phyloP scores from a whole-genome alignment of 495 filamentous ascomycete genomes.

The Tuber umbilicatum region DNA sequence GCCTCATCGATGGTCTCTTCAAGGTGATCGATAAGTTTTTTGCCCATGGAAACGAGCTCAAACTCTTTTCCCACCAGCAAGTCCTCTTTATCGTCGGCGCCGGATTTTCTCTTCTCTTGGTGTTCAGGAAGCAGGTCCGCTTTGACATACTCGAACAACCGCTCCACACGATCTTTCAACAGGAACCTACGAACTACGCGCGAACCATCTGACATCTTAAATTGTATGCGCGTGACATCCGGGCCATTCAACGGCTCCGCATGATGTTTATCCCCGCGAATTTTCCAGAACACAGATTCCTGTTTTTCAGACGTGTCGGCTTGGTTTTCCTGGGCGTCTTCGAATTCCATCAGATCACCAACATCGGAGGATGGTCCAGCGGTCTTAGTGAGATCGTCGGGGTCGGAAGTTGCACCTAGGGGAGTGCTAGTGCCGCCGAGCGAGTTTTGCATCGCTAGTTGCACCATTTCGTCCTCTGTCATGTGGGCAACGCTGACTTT shows the following conservation, averaged over 20 bases:
- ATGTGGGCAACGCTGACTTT: slow-evolving; percentile 70
- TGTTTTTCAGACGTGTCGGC: slow-evolving; percentile 17
- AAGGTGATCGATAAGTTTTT: slow-evolving; percentile 69
- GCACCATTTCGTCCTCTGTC: slow-evolving; percentile 95
- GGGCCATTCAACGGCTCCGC: slow-evolving; percentile 63
- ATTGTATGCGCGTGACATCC: slow-evolving; percentile 80
- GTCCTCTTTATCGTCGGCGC: slow-evolving; percentile 4
- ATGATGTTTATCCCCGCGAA: slow-evolving; percentile 67
- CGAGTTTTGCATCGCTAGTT: slow-evolving; percentile 64
- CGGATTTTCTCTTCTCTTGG: slow-evolving; percentile 55
- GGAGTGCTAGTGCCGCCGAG: slow-evolving; percentile 29
- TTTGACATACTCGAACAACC: slow-evolving; percentile 96
- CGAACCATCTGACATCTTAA: slow-evolving; percentile 66
- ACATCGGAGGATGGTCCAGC: slow-evolving; percentile 42
- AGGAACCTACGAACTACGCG: slow-evolving; percentile 75
- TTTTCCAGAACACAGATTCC: slow-evolving; percentile 44
- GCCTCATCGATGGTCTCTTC: slow-evolving; percentile 70
- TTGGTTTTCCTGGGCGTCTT: slow-evolving; percentile 30
- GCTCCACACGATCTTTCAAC: slow-evolving; percentile 67
- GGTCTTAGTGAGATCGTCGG: slow-evolving; percentile 81
- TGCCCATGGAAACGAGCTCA: slow-evolving; percentile 71
- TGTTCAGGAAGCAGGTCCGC: slow-evolving; percentile 59
- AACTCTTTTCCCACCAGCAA: slow-evolving; percentile 49
- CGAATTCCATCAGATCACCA: slow-evolving; percentile 38
- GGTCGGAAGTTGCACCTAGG: slow-evolving; percentile 52